Base-by-base conservation (phyloP, 2,329 filamentous ascomycete genomes). In the Fusarium sp. region DNA sequence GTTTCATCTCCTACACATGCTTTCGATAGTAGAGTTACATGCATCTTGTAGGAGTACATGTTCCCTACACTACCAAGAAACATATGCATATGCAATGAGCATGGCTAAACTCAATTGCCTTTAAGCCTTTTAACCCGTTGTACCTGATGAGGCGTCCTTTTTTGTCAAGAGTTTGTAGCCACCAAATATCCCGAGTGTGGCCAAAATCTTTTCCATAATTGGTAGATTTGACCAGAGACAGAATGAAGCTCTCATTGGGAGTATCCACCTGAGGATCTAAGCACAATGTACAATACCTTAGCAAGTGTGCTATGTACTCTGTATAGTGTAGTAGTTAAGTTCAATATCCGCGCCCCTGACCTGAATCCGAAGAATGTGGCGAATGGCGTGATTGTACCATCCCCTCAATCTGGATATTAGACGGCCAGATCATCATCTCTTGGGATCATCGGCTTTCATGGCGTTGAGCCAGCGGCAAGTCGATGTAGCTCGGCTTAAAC, bases 311-410 rank as follows among this genome's bases (percentile, higher is more conserved):
- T 60, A 21, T 49, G 56, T 27, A 49, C 38, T 10, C 61, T 50
- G 19, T 23, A 23, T 23, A 65, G 44, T 14, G 63, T 62, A 8
- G 54, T n/a, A 10, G 31, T 45, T 17, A 4, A 59, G 46, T 4
- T 60, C 56, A 14, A 61, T 59, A 10, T 52, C 59, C 7, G 59
- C 57, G 59, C 57, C 10, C 64, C 62, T n/a, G 56, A 64, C 25
- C 42, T 57, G 35, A 67, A 44, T 7, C 56, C 64, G 17, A 65
- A 65, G 19, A 63, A 31, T 9, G 54, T 51, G 1, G 53, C 56
- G 36, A 63, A 67, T 10, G 51, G 29, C 32, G 58, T 59, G 45
- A 61, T 52, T 15, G 56, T 53, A 2, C 51, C 48, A 35, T 63
- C 42, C 4, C 59, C 44, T 35, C 48, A 38, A 4, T 51, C 56